Evolutionary conservation across 306 rosid species (phyloP).

Genomic region (Dryas octopetala): DNA sequence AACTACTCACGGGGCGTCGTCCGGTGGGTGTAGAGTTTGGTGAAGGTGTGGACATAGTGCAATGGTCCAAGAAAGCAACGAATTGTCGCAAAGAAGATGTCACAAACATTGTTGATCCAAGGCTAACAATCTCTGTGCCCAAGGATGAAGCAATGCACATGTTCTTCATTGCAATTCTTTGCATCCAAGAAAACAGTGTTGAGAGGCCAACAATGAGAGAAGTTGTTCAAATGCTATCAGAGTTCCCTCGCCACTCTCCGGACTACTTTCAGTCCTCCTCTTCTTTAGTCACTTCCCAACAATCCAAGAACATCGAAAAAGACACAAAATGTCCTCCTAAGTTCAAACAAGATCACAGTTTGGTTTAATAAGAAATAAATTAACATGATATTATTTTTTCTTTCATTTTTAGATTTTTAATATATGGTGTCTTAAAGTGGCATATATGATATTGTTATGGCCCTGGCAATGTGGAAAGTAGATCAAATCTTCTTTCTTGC

Average conservation of each 20-base stretch:
- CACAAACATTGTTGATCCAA: slow-evolving; percentile 42
- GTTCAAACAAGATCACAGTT: slow-evolving; percentile 43
- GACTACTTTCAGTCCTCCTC: slow-evolving; percentile 38
- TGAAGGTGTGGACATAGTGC: slow-evolving; percentile 72
- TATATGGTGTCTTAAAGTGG: slow-evolving; percentile 22
- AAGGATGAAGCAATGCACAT: slow-evolving; percentile 74
- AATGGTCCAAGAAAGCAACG: slow-evolving; percentile 62
- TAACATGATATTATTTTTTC: neutral
- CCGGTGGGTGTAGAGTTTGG: slow-evolving; percentile 75
- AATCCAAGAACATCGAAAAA: slow-evolving; percentile 23
- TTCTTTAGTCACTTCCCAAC: slow-evolving; percentile 25
- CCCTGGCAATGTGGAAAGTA: slow-evolving; percentile 14
- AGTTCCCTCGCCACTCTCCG: slow-evolving; percentile 43
- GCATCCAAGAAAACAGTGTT: slow-evolving; percentile 69
- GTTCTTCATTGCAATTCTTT: slow-evolving; percentile 63
- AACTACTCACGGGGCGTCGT: slow-evolving; percentile 64
- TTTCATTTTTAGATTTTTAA: slow-evolving; percentile 10
- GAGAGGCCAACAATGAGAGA: slow-evolving; percentile 92
- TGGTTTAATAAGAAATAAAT: slow-evolving; percentile 30
- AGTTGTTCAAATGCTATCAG: slow-evolving; percentile 84
- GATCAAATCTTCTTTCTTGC: neutral
- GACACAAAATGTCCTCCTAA: slow-evolving; percentile 32
- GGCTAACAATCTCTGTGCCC: slow-evolving; percentile 38
- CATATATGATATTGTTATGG: slow-evolving; percentile 16
- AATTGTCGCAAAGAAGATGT: slow-evolving; percentile 49